A percentile compares a stretch with the other conserved stretches of the same genome.
Evolutionary conservation across 495 filamentous ascomycete species (phyloP).

Genomic region (Xylaria scruposa): DNA sequence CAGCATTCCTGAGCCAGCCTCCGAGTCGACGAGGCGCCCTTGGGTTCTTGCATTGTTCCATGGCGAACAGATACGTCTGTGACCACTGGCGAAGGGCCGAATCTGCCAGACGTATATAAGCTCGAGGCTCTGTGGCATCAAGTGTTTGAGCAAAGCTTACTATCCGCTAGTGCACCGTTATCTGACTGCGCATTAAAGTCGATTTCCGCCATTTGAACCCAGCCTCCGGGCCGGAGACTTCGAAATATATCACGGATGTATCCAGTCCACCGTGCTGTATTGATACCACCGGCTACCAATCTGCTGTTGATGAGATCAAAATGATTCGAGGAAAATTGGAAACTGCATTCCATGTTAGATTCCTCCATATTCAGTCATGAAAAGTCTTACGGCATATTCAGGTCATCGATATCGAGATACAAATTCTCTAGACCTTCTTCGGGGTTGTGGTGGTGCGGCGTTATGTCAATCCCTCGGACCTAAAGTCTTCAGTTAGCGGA

Average conservation of each 20-base stretch:
- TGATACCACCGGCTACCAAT: constrained; percentile 79
- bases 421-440: constrained; percentile 73
- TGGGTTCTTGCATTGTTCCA: constrained; percentile 73
- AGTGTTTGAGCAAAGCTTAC: constrained; percentile 39
- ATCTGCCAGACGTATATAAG: constrained; percentile 41
- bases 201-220: constrained; percentile 91
- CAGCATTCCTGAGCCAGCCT: constrained; percentile 68
- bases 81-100: constrained; percentile 81
- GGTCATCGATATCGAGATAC: constrained; percentile 78
- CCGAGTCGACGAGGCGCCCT: constrained; percentile 69
- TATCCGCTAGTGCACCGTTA: constrained; percentile 77
- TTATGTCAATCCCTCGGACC: constrained; percentile 85
- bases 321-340: constrained; percentile 74
- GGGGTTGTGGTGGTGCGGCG: constrained; percentile 65
- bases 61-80: constrained; percentile 67
- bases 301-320: constrained; percentile 94
- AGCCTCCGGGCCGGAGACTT: constrained; percentile 67
- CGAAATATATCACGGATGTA: constrained; percentile 79
- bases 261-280: constrained; percentile 73
- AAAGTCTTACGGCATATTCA: constrained; percentile 67
- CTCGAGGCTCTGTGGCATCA: constrained; percentile 21
- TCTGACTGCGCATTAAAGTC: constrained; percentile 90
- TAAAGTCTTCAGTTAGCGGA: constrained; percentile 40
- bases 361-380: constrained; percentile 26
- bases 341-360: constrained; percentile 49